phyloP scores from a whole-genome alignment of 1,139 yeast genomes.

The Taphrina wiesneri region DNA sequence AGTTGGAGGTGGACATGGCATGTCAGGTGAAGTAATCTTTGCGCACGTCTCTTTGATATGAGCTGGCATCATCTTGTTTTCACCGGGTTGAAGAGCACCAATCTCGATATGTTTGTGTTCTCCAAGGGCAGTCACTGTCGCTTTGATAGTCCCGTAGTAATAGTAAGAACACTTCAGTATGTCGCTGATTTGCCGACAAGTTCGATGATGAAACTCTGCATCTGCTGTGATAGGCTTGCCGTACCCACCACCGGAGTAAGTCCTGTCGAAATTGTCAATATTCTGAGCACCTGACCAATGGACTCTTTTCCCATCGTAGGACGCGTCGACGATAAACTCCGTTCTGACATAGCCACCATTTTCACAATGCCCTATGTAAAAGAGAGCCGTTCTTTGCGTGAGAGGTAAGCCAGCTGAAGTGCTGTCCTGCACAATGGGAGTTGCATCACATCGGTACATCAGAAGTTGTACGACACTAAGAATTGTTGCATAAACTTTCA shows the following conservation, averaged over 20 bases:
- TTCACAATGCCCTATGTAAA: background rate
- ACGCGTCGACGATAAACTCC: background rate
- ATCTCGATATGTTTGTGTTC: background rate
- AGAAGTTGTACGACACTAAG: background rate
- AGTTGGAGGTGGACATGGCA: background rate
- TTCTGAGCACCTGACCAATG: background rate
- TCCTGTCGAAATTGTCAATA: background rate
- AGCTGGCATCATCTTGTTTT: background rate
- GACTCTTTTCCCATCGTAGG: background rate
- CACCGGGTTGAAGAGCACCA: background rate
- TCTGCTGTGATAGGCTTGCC: background rate
- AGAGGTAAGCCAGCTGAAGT: background rate
- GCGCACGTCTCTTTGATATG: background rate
- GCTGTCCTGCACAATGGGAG: background rate
- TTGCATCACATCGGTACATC: background rate
- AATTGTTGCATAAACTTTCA: no score
- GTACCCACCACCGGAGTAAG: background rate
- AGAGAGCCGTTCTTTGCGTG: background rate
- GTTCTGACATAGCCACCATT: background rate
- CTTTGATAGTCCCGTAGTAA: background rate
- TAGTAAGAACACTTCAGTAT: background rate
- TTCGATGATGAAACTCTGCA: background rate
- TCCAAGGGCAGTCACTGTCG: background rate
- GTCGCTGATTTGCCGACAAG: background rate
- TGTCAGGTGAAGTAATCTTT: background rate